Percentiles rank a stretch among this genome's conserved stretches.
Conservation (phyloP, 1,139 yeast species). For the Pichia sp. region DNA sequence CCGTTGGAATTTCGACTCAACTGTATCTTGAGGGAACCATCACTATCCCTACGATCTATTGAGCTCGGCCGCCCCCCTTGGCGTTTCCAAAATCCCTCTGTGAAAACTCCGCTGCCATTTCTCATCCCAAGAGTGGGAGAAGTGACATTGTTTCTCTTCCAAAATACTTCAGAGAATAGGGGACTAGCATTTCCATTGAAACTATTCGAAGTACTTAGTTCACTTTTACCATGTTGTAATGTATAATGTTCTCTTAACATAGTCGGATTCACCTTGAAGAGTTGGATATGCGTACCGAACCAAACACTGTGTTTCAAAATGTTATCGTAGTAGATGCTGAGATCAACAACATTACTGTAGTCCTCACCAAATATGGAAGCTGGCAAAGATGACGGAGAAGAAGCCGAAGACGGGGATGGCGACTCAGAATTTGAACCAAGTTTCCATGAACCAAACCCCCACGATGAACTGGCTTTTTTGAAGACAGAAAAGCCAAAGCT, state of each 20-base stretch:
- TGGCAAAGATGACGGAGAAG: not conserved
- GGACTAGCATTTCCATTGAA: not conserved
- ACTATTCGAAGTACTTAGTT: constrained; percentile 1
- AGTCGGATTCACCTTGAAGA: constrained; percentile 47
- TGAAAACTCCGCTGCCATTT: constrained; percentile 18
- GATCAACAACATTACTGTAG: not conserved
- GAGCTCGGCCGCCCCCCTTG: constrained; percentile 19
- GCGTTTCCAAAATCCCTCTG: constrained; percentile 23
- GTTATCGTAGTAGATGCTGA: constrained; percentile 31
- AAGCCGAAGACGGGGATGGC: constrained; percentile 5
- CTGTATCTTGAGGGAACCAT: constrained; percentile 16
- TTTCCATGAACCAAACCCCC: constrained; percentile 34
- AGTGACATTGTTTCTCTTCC: constrained; percentile 10
- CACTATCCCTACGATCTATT: constrained; percentile 18
- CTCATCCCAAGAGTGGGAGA: constrained; percentile 12
- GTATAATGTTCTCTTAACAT: constrained; percentile 16
- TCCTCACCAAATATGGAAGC: not conserved
- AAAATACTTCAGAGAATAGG: constrained; percentile 9
- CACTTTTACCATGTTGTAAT: constrained; percentile 16
- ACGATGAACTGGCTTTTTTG: constrained; percentile 42
- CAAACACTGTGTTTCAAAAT: constrained; percentile 47
- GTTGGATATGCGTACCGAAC: constrained; percentile 57
- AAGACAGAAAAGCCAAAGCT: constrained; percentile 44
- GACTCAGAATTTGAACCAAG: constrained; percentile 3
- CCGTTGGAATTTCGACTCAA: constrained; percentile 6